Evolutionary conservation across 2,329 filamentous ascomycete species (phyloP).

Genomic region (Penicillium hesseltinei): DNA sequence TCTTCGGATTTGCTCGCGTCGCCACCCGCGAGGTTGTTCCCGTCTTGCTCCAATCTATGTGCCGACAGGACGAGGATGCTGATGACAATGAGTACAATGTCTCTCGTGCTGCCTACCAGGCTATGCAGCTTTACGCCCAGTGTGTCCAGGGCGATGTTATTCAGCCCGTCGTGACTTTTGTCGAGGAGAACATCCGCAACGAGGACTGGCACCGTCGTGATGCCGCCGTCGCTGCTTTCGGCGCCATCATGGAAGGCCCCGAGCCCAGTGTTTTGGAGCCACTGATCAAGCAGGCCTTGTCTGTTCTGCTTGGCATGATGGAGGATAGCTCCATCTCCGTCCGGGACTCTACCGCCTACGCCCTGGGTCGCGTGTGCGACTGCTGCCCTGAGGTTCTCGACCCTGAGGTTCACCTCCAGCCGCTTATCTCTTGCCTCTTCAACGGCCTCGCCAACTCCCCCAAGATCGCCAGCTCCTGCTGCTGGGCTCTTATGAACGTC

Average conservation of each 20-base stretch:
- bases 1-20: slow-evolving; percentile 93
- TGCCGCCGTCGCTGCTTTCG: slow-evolving; percentile 94
- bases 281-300: slow-evolving; percentile 91
- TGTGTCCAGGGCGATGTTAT: slow-evolving; percentile 84
- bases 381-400: slow-evolving; percentile 90
- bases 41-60: slow-evolving; percentile 81
- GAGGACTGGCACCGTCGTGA: slow-evolving; percentile 96
- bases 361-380: slow-evolving; percentile 93
- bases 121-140: slow-evolving; percentile 90
- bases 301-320: slow-evolving; percentile 89
- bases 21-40: slow-evolving; percentile 93
- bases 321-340: slow-evolving; percentile 85
- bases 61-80: slow-evolving; percentile 97
- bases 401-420: slow-evolving; percentile 74
- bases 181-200: slow-evolving; percentile 82
- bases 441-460: slow-evolving; percentile 83
- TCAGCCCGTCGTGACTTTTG: slow-evolving; percentile 80
- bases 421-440: slow-evolving; percentile 85
- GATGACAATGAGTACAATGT: slow-evolving; percentile 97
- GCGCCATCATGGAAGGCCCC: slow-evolving; percentile 97
- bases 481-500: slow-evolving; percentile 98
- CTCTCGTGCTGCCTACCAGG: slow-evolving; percentile 92
- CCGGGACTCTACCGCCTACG: slow-evolving; percentile 93
- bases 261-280: slow-evolving; percentile 89
- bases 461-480: slow-evolving; percentile 98